Base-by-base conservation (phyloP, 805 yeast species). In the Candida piceae region DNA sequence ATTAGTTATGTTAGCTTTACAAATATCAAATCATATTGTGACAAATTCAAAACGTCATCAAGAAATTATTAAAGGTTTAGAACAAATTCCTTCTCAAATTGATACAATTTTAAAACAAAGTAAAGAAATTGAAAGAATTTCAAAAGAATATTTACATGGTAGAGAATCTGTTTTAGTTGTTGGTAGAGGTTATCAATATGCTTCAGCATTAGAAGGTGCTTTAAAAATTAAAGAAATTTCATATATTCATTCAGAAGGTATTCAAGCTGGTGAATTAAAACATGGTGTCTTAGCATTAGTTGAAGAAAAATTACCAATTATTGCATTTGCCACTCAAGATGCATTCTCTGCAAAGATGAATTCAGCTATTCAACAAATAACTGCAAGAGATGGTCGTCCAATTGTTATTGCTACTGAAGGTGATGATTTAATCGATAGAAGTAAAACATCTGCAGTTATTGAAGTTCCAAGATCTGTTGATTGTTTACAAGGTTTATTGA, bases 171-270 rank as follows among this genome's bases (percentile, higher is more conserved):
- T 93, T 58, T 72, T 93, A 56, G 74, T 93, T 53, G 75, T 93
- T 47, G 99, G 99, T 43, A 84, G 99, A 68, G 99, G 99, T 36
- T 89, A 85, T 67, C 98, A 93, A 68, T 82, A 74, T 63, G 98
- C 99, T 11, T 81, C 96, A 46, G 97, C 98, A 17, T 73, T 93
- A 54, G 99, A 93, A 68, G 98, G 98, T 60, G 98, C 99, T 10
- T 76, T 93, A 57, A 93, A 93, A 69, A 90, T 93, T 61, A 93
- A 93, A 69, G 99, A 93, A 66, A 93, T 93, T 45, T 90, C 97
- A 3, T 93, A 93, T 64, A 93, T 93, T 87, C 99, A 93, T 63
- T 87, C 97, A 16, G 99, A 93, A 69, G 99, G 98, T 70, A 96
- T 93, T 36, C 78, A 93, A 48, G 98, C 99, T 16, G 99, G 98